Percentiles rank a stretch among this genome's conserved stretches.
phyloP scores from a whole-genome alignment of 1,139 yeast species.

The Candida sanyaensis region DNA sequence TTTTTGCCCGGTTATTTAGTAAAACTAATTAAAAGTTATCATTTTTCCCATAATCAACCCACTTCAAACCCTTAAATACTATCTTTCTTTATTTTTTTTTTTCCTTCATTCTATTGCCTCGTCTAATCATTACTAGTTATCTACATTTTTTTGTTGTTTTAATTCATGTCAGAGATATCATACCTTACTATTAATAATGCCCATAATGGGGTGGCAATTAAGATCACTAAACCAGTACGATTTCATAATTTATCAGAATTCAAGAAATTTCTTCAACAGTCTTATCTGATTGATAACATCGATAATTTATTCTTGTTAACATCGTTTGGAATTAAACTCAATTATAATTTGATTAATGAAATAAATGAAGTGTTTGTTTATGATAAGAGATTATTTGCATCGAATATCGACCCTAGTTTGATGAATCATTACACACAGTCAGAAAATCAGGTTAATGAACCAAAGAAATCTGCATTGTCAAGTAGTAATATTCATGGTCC shows the following conservation, averaged over 20 bases:
- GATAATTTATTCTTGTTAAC: constrained; percentile 61
- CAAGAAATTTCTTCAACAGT: constrained; percentile 39
- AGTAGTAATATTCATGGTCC: constrained; percentile 5
- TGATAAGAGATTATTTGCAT: constrained; percentile 54
- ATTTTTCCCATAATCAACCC: too few relatives aligned
- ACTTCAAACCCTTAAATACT: too few relatives aligned
- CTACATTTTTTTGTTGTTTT: neutral
- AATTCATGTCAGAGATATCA: constrained; percentile 17
- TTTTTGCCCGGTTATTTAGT: too few relatives aligned
- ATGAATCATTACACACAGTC: constrained; percentile 3
- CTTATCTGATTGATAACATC: constrained; percentile 29
- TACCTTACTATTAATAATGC: constrained; percentile 41
- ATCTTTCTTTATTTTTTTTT: too few relatives aligned
- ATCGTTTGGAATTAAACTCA: constrained; percentile 64
- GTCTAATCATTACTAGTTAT: neutral
- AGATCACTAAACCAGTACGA: constrained; percentile 45
- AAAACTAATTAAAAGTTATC: too few relatives aligned
- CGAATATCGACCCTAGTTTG: constrained; percentile 10
- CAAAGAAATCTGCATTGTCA: constrained; percentile 9
- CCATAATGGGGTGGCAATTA: constrained; percentile 37
- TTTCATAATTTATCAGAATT: constrained; percentile 46
- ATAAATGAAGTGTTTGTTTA: constrained; percentile 56
- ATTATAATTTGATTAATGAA: constrained; percentile 49
- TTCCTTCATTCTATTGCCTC: too few relatives aligned
- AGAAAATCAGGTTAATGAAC: constrained; percentile 1